Conservation (phyloP, 768 basidiomycete genomes). For the Mycena galericulata region DNA sequence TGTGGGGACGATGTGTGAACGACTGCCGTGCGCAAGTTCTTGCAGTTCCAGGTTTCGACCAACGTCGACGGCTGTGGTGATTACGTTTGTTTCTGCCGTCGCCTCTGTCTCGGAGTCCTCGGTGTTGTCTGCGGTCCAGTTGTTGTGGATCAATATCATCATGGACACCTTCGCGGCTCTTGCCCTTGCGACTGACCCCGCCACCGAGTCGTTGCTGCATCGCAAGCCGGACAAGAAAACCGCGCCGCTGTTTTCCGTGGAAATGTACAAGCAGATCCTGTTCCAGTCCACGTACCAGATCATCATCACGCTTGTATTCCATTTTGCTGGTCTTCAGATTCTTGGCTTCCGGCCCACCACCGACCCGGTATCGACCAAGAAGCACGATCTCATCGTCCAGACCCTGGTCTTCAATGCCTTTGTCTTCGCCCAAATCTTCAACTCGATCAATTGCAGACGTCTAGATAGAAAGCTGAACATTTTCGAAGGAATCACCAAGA, state of each 20-base stretch:
- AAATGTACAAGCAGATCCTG: slow-evolving; percentile 98
- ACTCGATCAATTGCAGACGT: slow-evolving; percentile 91
- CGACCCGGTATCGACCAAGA: slow-evolving; percentile 42
- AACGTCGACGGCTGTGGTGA: slow-evolving; percentile 96
- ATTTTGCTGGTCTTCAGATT: slow-evolving; percentile 84
- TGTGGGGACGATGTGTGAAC: slow-evolving; percentile 99
- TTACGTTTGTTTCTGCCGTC: slow-evolving; percentile 93
- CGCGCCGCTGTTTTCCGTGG: slow-evolving; percentile 88
- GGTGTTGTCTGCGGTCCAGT: slow-evolving; percentile 94
- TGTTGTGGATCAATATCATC: slow-evolving; percentile 99
- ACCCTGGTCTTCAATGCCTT: slow-evolving; percentile 98
- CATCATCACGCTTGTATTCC: slow-evolving; percentile 85
- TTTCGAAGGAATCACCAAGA: slow-evolving; percentile 83
- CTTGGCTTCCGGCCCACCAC: slow-evolving; percentile 63
- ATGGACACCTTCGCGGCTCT: slow-evolving; percentile 99
- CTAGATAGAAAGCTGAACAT: slow-evolving; percentile 90
- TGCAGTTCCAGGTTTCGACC: slow-evolving; percentile 95
- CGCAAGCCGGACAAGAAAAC: slow-evolving; percentile 93
- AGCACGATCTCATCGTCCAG: slow-evolving; percentile 66
- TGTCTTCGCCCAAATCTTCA: slow-evolving; percentile 98
- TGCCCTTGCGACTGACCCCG: slow-evolving; percentile 97
- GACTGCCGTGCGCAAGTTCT: slow-evolving; percentile 97
- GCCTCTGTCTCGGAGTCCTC: slow-evolving; percentile 81
- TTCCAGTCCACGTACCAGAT: slow-evolving; percentile 92
- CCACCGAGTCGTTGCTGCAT: slow-evolving; percentile 81